Evolutionary conservation across 805 yeast species (phyloP).

Genomic region (Myxozyma nipponensis): DNA sequence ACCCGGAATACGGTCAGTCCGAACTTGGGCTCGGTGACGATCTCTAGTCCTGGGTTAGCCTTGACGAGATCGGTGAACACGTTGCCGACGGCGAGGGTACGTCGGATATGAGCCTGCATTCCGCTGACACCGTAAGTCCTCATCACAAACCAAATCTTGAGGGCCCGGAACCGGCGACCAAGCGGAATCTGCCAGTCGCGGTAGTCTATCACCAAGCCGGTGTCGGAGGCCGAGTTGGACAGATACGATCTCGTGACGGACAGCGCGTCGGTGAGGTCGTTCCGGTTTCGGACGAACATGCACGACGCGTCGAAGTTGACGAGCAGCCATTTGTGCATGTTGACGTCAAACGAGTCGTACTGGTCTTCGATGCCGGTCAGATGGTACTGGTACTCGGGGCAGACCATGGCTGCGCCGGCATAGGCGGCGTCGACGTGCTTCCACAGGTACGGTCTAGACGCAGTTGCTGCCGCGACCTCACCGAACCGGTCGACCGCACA

Average conservation of each 20-base stretch:
- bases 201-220: constrained; percentile 30
- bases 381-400: constrained; percentile 23
- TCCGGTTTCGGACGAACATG: constrained; percentile 26
- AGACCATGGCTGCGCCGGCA: constrained; percentile 29
- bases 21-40: constrained; percentile 22
- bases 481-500: constrained; percentile 28
- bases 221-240: constrained; percentile 26
- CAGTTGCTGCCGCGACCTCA: constrained; percentile 20
- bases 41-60: constrained; percentile 10
- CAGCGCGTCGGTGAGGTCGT: constrained; percentile 26
- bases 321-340: constrained; percentile 32
- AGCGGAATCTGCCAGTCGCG: constrained; percentile 31
- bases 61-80: constrained; percentile 18
- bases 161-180: constrained; percentile 29
- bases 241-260: constrained; percentile 28
- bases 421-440: constrained; percentile 31
- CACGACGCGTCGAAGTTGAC: constrained; percentile 31
- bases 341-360: constrained; percentile 30
- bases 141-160: constrained; percentile 32
- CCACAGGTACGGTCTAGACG: constrained; percentile 21
- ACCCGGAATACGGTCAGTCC: constrained; percentile 29
- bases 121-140: constrained; percentile 28
- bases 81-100: constrained; percentile 17
- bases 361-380: constrained; percentile 21
- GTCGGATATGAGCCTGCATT: constrained; percentile 25